phyloP scores from a whole-genome alignment of 2,329 filamentous ascomycete species.

The Myriosclerotinia duriaeana region DNA sequence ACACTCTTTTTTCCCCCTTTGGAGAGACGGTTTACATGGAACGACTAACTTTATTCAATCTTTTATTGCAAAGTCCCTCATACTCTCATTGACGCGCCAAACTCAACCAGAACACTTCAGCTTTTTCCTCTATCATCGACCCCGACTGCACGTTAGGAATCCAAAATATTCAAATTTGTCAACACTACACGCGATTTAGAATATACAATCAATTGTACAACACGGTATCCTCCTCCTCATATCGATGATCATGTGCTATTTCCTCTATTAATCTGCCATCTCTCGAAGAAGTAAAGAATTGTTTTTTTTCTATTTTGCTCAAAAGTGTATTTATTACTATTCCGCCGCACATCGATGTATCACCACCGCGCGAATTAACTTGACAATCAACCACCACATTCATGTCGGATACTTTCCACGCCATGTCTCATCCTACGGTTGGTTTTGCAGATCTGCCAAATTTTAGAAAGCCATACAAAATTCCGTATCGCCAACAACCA shows the following conservation, averaged over 20 bases:
- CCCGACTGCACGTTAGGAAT: background rate
- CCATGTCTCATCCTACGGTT: constrained; percentile 14
- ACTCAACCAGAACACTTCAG: background rate
- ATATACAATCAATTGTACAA: background rate
- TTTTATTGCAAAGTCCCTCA: background rate
- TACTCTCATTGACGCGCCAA: background rate
- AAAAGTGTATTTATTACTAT: background rate
- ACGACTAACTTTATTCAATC: constrained; percentile 5
- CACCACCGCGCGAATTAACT: background rate
- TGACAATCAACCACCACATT: background rate
- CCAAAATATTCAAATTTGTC: background rate
- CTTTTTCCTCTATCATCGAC: background rate
- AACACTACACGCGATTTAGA: background rate
- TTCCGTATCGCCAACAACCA: constrained; percentile 4
- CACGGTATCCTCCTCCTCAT: background rate
- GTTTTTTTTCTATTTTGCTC: background rate
- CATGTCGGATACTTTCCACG: background rate
- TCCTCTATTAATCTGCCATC: background rate
- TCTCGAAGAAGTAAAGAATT: background rate
- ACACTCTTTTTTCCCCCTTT: background rate
- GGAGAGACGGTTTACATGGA: background rate
- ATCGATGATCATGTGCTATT: background rate
- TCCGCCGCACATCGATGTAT: background rate
- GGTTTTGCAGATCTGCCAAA: constrained; percentile 3
- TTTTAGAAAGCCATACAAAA: constrained; percentile 6